These are phyloP conservation scores for Arthrobotrys iridis DNA, from an alignment of 2,329 filamentous ascomycete species.

Conservation along the genomic window DNA sequence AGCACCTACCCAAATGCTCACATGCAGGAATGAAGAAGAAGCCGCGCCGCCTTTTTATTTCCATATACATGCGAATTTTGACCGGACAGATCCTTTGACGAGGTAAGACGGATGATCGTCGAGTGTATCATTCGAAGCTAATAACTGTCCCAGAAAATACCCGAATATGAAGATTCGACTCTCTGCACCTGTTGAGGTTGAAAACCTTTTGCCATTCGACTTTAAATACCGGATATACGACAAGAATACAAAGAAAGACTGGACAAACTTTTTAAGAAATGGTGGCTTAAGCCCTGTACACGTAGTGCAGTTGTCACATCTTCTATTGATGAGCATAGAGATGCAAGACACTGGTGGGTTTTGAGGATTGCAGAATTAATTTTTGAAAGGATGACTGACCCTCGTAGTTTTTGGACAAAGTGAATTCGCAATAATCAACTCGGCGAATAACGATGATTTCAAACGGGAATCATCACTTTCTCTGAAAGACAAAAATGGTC, in stretches of 20 bases:
- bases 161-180: slow-evolving; percentile 94
- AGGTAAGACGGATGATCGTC: slow-evolving; percentile 65
- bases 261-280: slow-evolving; percentile 97
- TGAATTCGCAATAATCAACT: slow-evolving; percentile 97
- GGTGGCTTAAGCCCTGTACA: slow-evolving; percentile 97
- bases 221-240: slow-evolving; percentile 99
- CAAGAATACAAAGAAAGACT: slow-evolving; percentile 97
- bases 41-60: slow-evolving; percentile 88
- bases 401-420: slow-evolving; percentile 64
- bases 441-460: slow-evolving; percentile 86
- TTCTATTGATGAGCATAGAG: slow-evolving; percentile 90
- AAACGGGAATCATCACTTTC: slow-evolving; percentile 79
- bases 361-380: slow-evolving; percentile 61
- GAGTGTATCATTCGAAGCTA: slow-evolving; percentile 56
- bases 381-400: not conserved
- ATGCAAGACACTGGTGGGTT: slow-evolving; percentile 87
- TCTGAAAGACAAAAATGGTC: slow-evolving; percentile 84
- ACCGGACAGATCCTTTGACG: slow-evolving; percentile 82
- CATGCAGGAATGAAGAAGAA: slow-evolving; percentile 83
- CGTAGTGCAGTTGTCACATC: slow-evolving; percentile 92
- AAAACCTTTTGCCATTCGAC: slow-evolving; percentile 94
- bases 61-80: slow-evolving; percentile 87
- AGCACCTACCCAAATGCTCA: slow-evolving; percentile 83
- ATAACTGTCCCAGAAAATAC: slow-evolving; percentile 71
- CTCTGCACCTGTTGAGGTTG: slow-evolving; percentile 89